Conservation (phyloP, 2,329 filamentous ascomycete species). For the Aspergillus brasiliensis region DNA sequence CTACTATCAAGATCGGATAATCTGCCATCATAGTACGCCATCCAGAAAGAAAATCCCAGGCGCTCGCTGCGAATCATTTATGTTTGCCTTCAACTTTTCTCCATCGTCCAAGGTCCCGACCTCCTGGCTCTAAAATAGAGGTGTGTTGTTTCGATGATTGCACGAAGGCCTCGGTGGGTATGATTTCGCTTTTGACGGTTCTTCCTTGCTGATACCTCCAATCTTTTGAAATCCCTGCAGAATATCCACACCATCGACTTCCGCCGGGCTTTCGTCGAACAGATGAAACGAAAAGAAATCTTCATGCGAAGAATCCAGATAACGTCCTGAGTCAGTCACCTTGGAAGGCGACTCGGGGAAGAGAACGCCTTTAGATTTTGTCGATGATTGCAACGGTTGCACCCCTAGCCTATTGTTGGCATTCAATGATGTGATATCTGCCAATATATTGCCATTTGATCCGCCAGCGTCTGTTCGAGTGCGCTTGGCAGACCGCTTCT, state of each 20-base stretch:
- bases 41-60: not conserved
- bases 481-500: constrained; percentile 57
- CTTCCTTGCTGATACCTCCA: constrained; percentile 41
- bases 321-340: constrained; percentile 33
- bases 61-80: not conserved
- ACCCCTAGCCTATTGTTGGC: constrained; percentile 39
- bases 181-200: constrained; percentile 31
- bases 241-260: constrained; percentile 50
- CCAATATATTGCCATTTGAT: constrained; percentile 54
- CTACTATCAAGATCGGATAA: not conserved
- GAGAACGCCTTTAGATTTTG: constrained; percentile 33
- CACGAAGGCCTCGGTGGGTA: constrained; percentile 35
- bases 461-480: constrained; percentile 53
- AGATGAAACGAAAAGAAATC: constrained; percentile 53
- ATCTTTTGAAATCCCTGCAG: constrained; percentile 53
- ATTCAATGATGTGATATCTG: constrained; percentile 43
- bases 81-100: not conserved
- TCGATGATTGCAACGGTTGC: constrained; percentile 38
- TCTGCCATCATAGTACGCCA: constrained; percentile 1
- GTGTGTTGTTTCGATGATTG: constrained; percentile 36
- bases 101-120: not conserved
- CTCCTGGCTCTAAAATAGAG: constrained; percentile 32
- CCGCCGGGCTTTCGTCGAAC: constrained; percentile 47
- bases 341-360: constrained; percentile 47
- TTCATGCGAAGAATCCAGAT: constrained; percentile 42